Conservation (phyloP, 163 green algal species). For the Chlamydomonas reinhardtii region DNA sequence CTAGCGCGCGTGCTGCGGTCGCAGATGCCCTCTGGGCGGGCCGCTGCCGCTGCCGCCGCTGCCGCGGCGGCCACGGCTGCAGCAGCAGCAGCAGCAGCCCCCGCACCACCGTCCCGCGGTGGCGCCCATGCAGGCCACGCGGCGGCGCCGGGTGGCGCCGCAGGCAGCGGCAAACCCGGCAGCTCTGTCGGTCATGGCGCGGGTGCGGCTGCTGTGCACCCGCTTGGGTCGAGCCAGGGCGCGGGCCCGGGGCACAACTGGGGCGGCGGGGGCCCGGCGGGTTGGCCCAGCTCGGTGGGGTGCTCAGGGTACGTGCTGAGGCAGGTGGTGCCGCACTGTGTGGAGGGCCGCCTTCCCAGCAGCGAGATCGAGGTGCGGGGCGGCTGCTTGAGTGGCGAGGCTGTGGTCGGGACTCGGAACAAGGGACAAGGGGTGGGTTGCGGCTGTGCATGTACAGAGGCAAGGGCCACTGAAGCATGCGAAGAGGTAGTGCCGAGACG, state of each 20-base stretch:
- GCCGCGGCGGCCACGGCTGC: not conserved
- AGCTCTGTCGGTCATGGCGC: not conserved
- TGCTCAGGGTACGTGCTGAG: not conserved
- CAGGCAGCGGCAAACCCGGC: not conserved
- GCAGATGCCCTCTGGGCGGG: not conserved
- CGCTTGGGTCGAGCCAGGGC: not conserved
- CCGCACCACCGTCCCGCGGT: not conserved
- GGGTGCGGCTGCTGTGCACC: not conserved
- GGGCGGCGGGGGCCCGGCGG: not conserved
- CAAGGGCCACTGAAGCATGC: no score
- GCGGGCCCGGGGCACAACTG: not conserved
- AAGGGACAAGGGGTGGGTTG: no score
- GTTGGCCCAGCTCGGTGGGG: no score
- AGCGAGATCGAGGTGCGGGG: conserved; percentile 22
- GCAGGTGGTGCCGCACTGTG: conserved; percentile 4
- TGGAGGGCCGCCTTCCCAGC: conserved; percentile 5
- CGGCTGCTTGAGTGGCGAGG: no score
- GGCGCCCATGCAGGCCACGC: no score
- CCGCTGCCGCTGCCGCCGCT: not conserved
- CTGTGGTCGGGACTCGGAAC: no score
- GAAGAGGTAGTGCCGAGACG: no score
- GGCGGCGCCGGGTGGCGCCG: no score
- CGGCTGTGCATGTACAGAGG: no score
- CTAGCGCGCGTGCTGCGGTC: conserved; percentile 4
- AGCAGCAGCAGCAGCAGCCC: no score